Conservation (phyloP, 495 filamentous ascomycete genomes). For the Astrothelium macrocarpum region DNA sequence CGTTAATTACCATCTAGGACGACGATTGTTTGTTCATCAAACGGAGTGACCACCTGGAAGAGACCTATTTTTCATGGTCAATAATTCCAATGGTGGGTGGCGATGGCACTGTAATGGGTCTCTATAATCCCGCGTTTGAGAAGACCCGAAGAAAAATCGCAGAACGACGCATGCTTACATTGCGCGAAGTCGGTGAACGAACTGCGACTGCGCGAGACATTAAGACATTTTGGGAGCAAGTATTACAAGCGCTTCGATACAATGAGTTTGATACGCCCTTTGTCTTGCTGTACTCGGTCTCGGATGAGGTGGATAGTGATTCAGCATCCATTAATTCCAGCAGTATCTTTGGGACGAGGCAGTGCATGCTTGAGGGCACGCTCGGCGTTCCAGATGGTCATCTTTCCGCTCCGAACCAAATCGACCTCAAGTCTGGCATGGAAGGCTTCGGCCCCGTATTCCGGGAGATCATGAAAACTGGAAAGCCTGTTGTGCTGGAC, state of each 20-base stretch:
- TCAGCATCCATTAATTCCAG: slow-evolving; percentile 52
- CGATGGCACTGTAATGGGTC: slow-evolving; percentile 51
- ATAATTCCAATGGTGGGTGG: slow-evolving; percentile 56
- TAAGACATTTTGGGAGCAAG: slow-evolving; percentile 50
- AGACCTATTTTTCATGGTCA: slow-evolving; percentile 61
- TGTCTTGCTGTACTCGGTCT: slow-evolving; percentile 52
- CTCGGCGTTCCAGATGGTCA: slow-evolving; percentile 55
- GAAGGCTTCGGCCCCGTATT: slow-evolving; percentile 58
- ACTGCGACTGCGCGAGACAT: slow-evolving; percentile 58
- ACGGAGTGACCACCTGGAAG: slow-evolving; percentile 52
- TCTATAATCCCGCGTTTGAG: slow-evolving; percentile 62
- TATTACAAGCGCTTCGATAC: slow-evolving; percentile 47
- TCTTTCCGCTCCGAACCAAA: slow-evolving; percentile 38
- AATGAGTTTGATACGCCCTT: slow-evolving; percentile 57
- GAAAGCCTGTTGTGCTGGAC: slow-evolving; percentile 48
- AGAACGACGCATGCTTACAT: slow-evolving; percentile 55
- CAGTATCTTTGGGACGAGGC: slow-evolving; percentile 42
- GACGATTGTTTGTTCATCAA: slow-evolving; percentile 58
- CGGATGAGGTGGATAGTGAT: slow-evolving; percentile 51
- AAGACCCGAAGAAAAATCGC: slow-evolving; percentile 55
- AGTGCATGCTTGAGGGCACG: slow-evolving; percentile 50
- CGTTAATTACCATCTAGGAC: slow-evolving; percentile 28
- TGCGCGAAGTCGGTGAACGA: slow-evolving; percentile 60
- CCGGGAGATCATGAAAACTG: slow-evolving; percentile 54
- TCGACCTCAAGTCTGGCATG: slow-evolving; percentile 51